These are phyloP conservation scores for Fusarium penzigii DNA, from an alignment of 2,329 filamentous ascomycete genomes.

Conservation along the genomic window DNA sequence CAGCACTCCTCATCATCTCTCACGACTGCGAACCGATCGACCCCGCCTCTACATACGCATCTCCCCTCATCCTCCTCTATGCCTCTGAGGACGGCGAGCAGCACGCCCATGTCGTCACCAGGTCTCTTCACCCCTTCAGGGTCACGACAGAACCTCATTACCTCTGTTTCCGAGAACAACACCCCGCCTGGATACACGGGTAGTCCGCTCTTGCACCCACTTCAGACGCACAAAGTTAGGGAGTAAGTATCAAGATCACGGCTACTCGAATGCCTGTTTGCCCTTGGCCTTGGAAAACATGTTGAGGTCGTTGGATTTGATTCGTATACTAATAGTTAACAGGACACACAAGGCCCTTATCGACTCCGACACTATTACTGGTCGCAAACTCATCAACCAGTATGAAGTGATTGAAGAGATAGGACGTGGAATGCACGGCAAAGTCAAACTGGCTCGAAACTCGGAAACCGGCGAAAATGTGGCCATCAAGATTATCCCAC, in stretches of 20 bases:
- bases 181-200: conserved; percentile 50
- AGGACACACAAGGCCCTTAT: conserved; percentile 90
- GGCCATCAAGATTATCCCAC: conserved; percentile 97
- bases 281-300: conserved; percentile 7
- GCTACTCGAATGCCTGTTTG: conserved; percentile 3
- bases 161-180: conserved; percentile 54
- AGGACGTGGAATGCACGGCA: conserved; percentile 92
- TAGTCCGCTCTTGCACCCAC: conserved; percentile 68
- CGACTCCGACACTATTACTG: conserved; percentile 84
- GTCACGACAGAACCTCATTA: conserved; percentile 42
- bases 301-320: conserved; percentile 13
- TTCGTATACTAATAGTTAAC: conserved; percentile 5
- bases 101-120: conserved; percentile 61
- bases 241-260: conserved; percentile 59
- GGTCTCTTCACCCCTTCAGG: conserved; percentile 60
- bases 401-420: conserved; percentile 98
- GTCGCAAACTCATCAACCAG: conserved; percentile 95
- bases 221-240: conserved; percentile 73
- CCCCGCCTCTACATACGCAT: conserved; percentile 32
- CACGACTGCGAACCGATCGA: conserved; percentile 26
- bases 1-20: conserved; percentile 31
- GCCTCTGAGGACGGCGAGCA: conserved; percentile 51
- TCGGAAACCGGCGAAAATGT: conserved; percentile 75
- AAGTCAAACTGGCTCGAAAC: conserved; percentile 92
- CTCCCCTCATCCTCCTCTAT: conserved; percentile 40